Evolutionary conservation across 2,329 filamentous ascomycete genomes (phyloP).

Genomic region (Raffaelea ambrosiae): DNA sequence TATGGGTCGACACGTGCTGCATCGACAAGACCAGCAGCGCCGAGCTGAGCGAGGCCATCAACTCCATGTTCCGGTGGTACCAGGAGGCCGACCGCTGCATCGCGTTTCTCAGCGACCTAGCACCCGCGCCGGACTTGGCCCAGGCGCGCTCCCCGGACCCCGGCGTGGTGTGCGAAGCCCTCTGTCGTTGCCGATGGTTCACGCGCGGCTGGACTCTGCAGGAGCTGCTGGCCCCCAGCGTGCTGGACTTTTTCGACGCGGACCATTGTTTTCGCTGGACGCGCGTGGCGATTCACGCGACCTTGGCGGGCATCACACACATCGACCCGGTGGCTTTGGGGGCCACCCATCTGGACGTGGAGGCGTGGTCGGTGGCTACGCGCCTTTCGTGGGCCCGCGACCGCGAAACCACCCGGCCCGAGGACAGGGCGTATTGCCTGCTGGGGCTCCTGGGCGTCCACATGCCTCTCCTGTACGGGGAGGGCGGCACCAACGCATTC

Average conservation of each 20-base stretch:
- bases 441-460: constrained; percentile 19
- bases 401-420: constrained; percentile 14
- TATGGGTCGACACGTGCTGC: constrained; percentile 16
- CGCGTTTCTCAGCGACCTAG: constrained; percentile 1
- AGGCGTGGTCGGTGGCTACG: background rate
- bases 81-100: background rate
- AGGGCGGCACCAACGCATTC: constrained; percentile 9
- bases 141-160: background rate
- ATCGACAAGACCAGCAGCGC: constrained; percentile 13
- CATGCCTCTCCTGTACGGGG: constrained; percentile 19
- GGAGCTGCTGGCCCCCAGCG: constrained; percentile 47
- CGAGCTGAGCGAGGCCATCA: constrained; percentile 5
- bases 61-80: constrained; percentile 6
- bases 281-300: constrained; percentile 9
- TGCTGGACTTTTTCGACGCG: constrained; percentile 17
- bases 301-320: constrained; percentile 12
- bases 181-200: constrained; percentile 19
- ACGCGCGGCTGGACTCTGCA: constrained; percentile 50
- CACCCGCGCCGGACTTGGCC: background rate
- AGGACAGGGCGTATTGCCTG: constrained; percentile 20
- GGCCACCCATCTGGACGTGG: too few relatives aligned
- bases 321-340: constrained; percentile 14
- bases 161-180: background rate
- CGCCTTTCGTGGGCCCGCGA: constrained; percentile 14
- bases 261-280: too few relatives aligned